Conservation (phyloP, 2,329 filamentous ascomycete species). For the Fusarium euwallaceae region DNA sequence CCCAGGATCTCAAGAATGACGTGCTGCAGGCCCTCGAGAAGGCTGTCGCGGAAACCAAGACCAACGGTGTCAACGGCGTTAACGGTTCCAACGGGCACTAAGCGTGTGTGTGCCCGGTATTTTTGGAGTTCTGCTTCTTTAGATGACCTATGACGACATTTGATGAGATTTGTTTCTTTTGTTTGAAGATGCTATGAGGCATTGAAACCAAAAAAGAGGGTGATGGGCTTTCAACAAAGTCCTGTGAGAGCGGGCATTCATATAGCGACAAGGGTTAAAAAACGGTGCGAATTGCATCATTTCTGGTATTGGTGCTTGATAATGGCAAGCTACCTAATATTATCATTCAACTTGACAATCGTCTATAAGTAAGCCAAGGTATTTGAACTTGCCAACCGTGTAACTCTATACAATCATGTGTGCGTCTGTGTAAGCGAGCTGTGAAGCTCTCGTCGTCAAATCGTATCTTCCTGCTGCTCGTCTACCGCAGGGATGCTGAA, state of each 20-base stretch:
- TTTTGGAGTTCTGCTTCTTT: constrained; percentile 14
- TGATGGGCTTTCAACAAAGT: constrained; percentile 18
- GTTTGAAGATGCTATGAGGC: constrained; percentile 21
- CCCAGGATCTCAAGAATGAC: constrained; percentile 84
- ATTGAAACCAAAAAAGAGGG: constrained; percentile 28
- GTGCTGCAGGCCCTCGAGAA: constrained; percentile 85
- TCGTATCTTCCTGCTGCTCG: constrained; percentile 15
- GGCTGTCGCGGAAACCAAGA: constrained; percentile 65
- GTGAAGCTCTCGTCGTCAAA: constrained; percentile 1
- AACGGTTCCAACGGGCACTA: constrained; percentile 45
- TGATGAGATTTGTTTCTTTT: constrained; percentile 35
- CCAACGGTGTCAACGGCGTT: constrained; percentile 50
- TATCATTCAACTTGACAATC: constrained; percentile 25
- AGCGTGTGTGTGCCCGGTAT: constrained; percentile 12
- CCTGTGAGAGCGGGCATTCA: constrained; percentile 30
- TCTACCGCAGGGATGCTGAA: constrained; percentile 33
- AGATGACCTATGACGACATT: constrained; percentile 37
- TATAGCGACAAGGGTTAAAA: constrained; percentile 35
- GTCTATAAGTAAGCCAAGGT: constrained; percentile 8
- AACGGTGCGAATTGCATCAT: constrained; percentile 32
- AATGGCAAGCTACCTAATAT: constrained; percentile 38
- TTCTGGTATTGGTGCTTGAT: constrained; percentile 38
- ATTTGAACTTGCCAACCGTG: constrained; percentile 10
- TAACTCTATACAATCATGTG: constrained; percentile 2
- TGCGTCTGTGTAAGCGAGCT: neutral